These are phyloP conservation scores for Dothiorella sarmentorum DNA, from an alignment of 2,329 filamentous ascomycete species.

Conservation along the genomic window DNA sequence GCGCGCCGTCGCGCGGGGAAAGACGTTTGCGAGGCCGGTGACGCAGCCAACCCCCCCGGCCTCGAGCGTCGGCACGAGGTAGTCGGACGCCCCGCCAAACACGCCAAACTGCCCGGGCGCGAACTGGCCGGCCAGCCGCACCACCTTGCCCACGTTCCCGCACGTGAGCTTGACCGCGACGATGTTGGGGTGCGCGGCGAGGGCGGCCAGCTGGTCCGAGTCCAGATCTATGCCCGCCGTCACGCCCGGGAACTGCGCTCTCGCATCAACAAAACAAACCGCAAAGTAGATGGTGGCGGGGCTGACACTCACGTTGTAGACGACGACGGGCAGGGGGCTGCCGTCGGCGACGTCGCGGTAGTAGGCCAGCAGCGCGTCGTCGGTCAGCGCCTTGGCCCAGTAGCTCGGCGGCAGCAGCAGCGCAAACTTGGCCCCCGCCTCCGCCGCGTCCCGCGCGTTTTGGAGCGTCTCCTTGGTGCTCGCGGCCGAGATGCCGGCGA, in stretches of 20 bases:
- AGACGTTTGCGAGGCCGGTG: slow-evolving; percentile 46
- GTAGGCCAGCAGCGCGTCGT: slow-evolving; percentile 36
- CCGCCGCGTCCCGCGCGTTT: slow-evolving; percentile 38
- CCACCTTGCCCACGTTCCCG: slow-evolving; percentile 59
- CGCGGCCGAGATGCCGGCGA: slow-evolving; percentile 45
- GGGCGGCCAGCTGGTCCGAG: slow-evolving; percentile 56
- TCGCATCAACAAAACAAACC: neutral
- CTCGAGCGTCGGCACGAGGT: slow-evolving; percentile 51
- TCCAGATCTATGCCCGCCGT: slow-evolving; percentile 67
- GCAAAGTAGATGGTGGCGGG: neutral
- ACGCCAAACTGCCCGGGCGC: slow-evolving; percentile 57
- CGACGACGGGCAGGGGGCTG: slow-evolving; percentile 28
- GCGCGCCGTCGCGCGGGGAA: slow-evolving; percentile 32
- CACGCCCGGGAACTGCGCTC: slow-evolving; percentile 57
- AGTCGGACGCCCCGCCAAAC: slow-evolving; percentile 67
- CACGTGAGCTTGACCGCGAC: slow-evolving; percentile 66
- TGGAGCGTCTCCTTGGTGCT: slow-evolving; percentile 36
- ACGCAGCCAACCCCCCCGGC: slow-evolving; percentile 51
- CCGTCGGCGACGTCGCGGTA: slow-evolving; percentile 39
- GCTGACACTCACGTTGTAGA: slow-evolving; percentile 28
- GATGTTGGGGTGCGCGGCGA: slow-evolving; percentile 55
- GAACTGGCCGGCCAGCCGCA: slow-evolving; percentile 53
- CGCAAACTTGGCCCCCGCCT: slow-evolving; percentile 40
- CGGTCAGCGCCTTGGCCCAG: slow-evolving; percentile 37
- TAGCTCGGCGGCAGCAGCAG: slow-evolving; percentile 42